Base-by-base conservation (phyloP, 129 eudicot species). In the Saposhnikovia divaricata region DNA sequence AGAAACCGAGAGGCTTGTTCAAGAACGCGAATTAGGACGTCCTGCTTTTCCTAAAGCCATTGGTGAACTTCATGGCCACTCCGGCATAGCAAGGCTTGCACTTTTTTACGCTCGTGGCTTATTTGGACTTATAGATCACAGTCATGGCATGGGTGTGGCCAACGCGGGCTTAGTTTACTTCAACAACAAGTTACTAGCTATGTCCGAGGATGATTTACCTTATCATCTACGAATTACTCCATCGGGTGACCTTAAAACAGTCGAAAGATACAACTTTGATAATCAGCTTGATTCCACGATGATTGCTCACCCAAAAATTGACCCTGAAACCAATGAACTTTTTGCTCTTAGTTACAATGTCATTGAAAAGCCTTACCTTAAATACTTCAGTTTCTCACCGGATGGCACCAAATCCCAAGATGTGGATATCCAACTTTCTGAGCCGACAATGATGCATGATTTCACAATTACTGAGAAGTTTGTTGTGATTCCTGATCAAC, bases 261-360 rank as follows among this genome's bases (percentile, higher is more conserved):
- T 84, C 5, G 91, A 88, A 14, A 27, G 91, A 6, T 88, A 75
- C 77, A 43, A 81, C 45, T 88, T 88, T 34, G 48, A 66, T 37
- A 83, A 61, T 0, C 91, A 88, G 14, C 75, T 85, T 15, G 44
- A 81, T 44, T 81, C 87, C 34, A 57, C 87, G 9, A 88, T 88
- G 91, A 88, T 88, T 40, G 91, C 91, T 4, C 91, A 88, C 86
- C 91, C 91, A 37, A 88, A 88, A 50, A 45, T 88, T 8, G 91
- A 88, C 80, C 89, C 91, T 0, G 87, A 81, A 57, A 69, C 87
- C 2, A 86, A 84, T 14, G 91, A 88, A 59, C 79, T 88, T 10
- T 88, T 85, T 53, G 87, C 89, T 25, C 80, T 88, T 76, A 83
- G 87, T 25, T 88, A 88, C 27, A 87, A 88, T 55, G 91, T 88